Conservation (phyloP, 495 filamentous ascomycete species). For the Lophiostoma macrostomum region DNA sequence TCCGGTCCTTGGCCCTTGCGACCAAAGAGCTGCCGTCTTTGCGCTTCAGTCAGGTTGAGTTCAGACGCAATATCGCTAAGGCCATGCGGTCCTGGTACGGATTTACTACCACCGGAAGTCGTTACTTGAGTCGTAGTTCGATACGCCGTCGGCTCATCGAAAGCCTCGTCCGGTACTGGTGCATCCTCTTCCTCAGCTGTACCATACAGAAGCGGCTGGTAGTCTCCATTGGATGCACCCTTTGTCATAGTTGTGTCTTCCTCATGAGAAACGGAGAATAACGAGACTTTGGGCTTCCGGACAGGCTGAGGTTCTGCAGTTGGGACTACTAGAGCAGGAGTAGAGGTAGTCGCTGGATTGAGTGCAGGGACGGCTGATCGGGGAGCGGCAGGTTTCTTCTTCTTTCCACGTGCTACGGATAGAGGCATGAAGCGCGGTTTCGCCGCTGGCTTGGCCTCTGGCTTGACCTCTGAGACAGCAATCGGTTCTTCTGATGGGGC, state of each 20-base stretch:
- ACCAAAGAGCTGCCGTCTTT: conserved; percentile 79
- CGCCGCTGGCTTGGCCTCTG: conserved; percentile 40
- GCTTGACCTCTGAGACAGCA: too few relatives aligned
- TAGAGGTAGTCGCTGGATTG: not conserved
- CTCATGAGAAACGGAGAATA: conserved; percentile 56
- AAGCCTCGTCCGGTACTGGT: conserved; percentile 11
- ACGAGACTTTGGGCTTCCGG: conserved; percentile 48
- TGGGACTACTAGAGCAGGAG: conserved; percentile 15
- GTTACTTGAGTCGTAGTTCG: not conserved
- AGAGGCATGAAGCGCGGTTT: conserved; percentile 86
- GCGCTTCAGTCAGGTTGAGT: conserved; percentile 69
- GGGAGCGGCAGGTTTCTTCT: conserved; percentile 43
- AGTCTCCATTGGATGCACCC: conserved; percentile 41
- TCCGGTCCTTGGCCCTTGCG: conserved; percentile 48
- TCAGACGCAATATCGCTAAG: conserved; percentile 65
- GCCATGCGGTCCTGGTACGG: conserved; percentile 41
- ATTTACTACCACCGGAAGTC: not conserved
- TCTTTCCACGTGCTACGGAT: conserved; percentile 68
- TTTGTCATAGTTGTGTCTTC: conserved; percentile 24
- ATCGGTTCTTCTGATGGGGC: too few relatives aligned
- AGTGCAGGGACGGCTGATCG: not conserved
- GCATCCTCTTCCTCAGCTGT: conserved; percentile 21
- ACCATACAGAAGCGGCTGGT: conserved; percentile 36
- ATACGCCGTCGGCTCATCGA: not conserved
- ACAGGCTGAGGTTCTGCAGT: conserved; percentile 29